Conservation (phyloP, 352 stramenopile species). For the Globisporangium polare region DNA sequence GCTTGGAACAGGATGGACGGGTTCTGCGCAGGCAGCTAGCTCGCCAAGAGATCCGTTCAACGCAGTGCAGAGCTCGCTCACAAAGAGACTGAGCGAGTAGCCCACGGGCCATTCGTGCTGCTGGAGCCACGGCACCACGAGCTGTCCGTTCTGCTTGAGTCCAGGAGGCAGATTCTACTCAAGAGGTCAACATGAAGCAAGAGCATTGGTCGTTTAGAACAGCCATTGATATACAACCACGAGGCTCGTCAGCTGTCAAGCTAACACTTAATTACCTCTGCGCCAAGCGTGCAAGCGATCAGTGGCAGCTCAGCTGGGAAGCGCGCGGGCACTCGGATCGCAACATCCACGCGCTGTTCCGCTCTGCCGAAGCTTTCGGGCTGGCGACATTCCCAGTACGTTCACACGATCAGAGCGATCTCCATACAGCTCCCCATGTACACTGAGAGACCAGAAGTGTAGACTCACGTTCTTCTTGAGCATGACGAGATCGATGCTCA, state of each 20-base stretch:
- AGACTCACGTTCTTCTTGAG: slow-evolving; percentile 34
- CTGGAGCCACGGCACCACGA: slow-evolving; percentile 49
- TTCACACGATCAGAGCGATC: neutral
- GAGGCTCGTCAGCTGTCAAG: neutral
- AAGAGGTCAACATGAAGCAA: neutral
- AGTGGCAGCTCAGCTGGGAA: slow-evolving; percentile 44
- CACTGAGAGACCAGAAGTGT: neutral
- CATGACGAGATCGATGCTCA: slow-evolving; percentile 32
- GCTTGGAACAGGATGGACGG: slow-evolving; percentile 19
- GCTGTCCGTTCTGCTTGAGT: slow-evolving; percentile 31
- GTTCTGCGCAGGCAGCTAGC: slow-evolving; percentile 1
- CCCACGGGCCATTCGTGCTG: slow-evolving; percentile 40
- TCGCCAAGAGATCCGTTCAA: slow-evolving; percentile 15
- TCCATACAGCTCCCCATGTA: neutral
- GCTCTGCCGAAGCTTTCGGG: slow-evolving; percentile 27
- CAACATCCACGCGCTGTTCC: slow-evolving; percentile 37
- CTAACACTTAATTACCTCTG: slow-evolving; percentile 26
- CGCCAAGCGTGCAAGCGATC: slow-evolving; percentile 40
- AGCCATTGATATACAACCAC: neutral
- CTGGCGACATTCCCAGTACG: slow-evolving; percentile 14
- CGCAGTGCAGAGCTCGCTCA: slow-evolving; percentile 44
- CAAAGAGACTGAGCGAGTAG: slow-evolving; percentile 48
- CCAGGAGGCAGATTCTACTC: slow-evolving; percentile 37
- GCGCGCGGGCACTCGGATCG: slow-evolving; percentile 29
- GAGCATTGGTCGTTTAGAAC: neutral